Evolutionary conservation across 768 basidiomycete species (phyloP).

Genomic region (Agaricus subrufescens): DNA sequence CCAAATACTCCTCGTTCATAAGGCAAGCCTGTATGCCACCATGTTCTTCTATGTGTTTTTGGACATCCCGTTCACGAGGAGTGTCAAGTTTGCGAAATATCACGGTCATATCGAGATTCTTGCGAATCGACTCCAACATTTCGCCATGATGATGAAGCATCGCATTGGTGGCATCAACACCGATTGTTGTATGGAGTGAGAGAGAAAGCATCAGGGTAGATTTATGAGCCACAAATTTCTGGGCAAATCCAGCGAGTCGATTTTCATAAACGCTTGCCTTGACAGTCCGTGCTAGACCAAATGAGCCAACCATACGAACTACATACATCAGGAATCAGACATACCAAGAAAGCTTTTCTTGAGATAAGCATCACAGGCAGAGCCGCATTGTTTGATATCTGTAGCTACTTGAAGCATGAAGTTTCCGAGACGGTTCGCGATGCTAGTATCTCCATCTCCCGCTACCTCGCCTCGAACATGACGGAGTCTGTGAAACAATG

Average conservation of each 20-base stretch:
- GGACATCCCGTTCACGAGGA: constrained; percentile 31
- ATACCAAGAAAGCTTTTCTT: constrained; percentile 36
- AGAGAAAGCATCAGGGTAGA: constrained; percentile 30
- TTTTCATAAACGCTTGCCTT: constrained; percentile 31
- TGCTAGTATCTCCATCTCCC: constrained; percentile 25
- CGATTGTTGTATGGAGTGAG: constrained; percentile 30
- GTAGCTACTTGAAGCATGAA: constrained; percentile 25
- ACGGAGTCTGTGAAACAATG: constrained; percentile 19
- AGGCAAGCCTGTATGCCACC: constrained; percentile 32
- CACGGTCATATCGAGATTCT: constrained; percentile 26
- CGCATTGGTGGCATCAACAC: constrained; percentile 28
- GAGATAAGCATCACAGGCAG: constrained; percentile 39
- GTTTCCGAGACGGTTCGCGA: constrained; percentile 25
- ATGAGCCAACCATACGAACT: not conserved
- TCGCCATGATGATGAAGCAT: constrained; percentile 20
- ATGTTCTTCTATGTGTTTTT: constrained; percentile 31
- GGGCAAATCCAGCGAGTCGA: constrained; percentile 27
- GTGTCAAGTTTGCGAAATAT: constrained; percentile 35
- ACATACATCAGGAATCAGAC: constrained; percentile 5
- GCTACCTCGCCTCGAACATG: constrained; percentile 18
- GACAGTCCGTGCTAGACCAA: constrained; percentile 26
- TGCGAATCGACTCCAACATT: constrained; percentile 18
- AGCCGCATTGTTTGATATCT: constrained; percentile 39
- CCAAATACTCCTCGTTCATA: constrained; percentile 27
- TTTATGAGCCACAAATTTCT: constrained; percentile 27